phyloP scores from a whole-genome alignment of 2,329 filamentous ascomycete genomes.

The Fusarium sulawesiense region DNA sequence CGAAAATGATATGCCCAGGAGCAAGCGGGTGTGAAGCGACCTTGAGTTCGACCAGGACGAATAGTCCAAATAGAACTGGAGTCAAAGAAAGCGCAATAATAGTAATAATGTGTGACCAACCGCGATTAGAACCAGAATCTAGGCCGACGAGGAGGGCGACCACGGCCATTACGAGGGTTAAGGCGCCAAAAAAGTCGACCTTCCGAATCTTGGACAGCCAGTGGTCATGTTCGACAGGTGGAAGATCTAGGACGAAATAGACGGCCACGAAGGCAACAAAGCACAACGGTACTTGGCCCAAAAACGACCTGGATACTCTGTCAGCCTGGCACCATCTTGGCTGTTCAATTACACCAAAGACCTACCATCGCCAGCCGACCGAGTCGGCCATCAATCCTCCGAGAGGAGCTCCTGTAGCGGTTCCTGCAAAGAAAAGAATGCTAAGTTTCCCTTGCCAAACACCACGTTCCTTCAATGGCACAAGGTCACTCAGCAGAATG shows the following conservation, averaged over 20 bases:
- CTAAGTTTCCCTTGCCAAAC: constrained; percentile 81
- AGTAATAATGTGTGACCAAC: constrained; percentile 71
- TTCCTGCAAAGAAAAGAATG: constrained; percentile 76
- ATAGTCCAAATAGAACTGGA: constrained; percentile 70
- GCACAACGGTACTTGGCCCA: constrained; percentile 76
- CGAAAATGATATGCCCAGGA: constrained; percentile 78
- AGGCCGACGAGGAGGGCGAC: constrained; percentile 75
- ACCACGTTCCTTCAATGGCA: constrained; percentile 75
- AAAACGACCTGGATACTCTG: constrained; percentile 68
- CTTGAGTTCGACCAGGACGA: constrained; percentile 75
- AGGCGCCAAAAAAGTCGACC: constrained; percentile 79
- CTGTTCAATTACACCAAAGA: background rate
- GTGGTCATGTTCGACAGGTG: constrained; percentile 68
- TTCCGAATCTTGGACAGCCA: constrained; percentile 74
- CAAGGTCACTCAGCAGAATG: constrained; percentile 75
- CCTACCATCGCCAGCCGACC: constrained; percentile 79
- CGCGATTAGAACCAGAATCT: constrained; percentile 78
- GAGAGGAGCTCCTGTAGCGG: constrained; percentile 75
- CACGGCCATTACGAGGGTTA: constrained; percentile 73
- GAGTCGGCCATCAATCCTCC: constrained; percentile 78
- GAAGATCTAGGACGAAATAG: constrained; percentile 70
- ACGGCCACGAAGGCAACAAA: constrained; percentile 73
- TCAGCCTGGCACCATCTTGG: background rate
- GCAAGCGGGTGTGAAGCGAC: constrained; percentile 79
- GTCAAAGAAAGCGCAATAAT: constrained; percentile 67